These are phyloP conservation scores for Didymella glomerata DNA, from an alignment of 2,329 filamentous ascomycete genomes.

Conservation along the genomic window DNA sequence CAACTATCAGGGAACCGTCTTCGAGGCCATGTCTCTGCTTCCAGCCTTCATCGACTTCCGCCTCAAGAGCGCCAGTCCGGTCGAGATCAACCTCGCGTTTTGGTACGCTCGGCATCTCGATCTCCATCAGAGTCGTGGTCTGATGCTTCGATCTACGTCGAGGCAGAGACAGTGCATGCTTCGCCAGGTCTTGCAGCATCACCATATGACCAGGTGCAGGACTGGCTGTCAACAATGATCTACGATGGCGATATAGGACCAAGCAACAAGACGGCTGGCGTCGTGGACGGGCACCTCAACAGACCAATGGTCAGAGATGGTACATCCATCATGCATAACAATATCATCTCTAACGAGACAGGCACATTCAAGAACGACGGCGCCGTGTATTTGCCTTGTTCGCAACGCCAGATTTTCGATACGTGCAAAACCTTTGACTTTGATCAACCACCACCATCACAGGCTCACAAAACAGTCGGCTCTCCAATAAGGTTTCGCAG, in stretches of 20 bases:
- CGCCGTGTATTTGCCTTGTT: background rate
- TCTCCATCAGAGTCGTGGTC: slow-evolving; percentile 39
- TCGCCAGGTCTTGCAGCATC: slow-evolving; percentile 6
- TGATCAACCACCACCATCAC: background rate
- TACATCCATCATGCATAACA: background rate
- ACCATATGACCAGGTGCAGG: slow-evolving; percentile 21
- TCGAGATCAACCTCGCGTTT: background rate
- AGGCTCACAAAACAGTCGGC: background rate
- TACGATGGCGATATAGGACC: background rate
- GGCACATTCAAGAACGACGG: background rate
- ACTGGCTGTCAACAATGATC: slow-evolving; percentile 29
- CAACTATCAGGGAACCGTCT: slow-evolving; percentile 2
- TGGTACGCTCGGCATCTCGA: background rate
- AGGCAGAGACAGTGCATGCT: slow-evolving; percentile 6
- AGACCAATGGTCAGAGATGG: background rate
- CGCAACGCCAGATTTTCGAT: background rate
- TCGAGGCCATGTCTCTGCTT: background rate
- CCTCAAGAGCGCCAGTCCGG: background rate
- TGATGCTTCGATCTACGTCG: slow-evolving; percentile 39
- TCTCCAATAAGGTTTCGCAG: background rate
- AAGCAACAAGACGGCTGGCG: background rate
- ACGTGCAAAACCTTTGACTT: background rate
- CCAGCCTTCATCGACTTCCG: background rate
- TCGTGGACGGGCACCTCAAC: background rate
- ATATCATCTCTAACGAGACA: no score